phyloP scores from a whole-genome alignment of 2,329 filamentous ascomycete genomes.

The Venturia aucupariae region DNA sequence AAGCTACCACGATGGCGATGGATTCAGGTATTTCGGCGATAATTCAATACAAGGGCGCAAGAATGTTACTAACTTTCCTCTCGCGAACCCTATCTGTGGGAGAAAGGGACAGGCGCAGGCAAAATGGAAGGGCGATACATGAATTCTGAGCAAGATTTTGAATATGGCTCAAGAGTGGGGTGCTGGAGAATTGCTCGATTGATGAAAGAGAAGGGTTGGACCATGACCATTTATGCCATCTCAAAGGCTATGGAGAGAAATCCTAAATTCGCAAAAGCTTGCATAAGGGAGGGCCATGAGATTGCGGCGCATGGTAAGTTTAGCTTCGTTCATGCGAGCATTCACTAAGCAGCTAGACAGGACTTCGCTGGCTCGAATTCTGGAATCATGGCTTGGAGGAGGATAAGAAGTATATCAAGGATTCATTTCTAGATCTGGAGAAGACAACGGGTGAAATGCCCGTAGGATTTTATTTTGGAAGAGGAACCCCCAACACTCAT shows the following conservation, averaged over 20 bases:
- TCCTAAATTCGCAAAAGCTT: conserved; percentile 31
- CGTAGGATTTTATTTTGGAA: conserved; percentile 29
- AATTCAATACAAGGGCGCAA: background rate
- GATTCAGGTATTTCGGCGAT: conserved; percentile 16
- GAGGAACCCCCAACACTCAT: conserved; percentile 24
- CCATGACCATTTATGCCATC: conserved; percentile 41
- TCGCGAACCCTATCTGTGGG: conserved; percentile 28
- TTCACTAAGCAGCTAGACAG: background rate
- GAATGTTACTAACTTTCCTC: background rate
- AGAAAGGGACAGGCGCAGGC: conserved; percentile 31
- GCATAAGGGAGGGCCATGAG: conserved; percentile 33
- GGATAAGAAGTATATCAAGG: conserved; percentile 32
- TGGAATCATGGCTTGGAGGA: conserved; percentile 30
- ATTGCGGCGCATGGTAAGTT: conserved; percentile 31
- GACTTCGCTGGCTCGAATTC: conserved; percentile 34
- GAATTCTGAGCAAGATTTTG: conserved; percentile 42
- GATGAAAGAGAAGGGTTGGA: conserved; percentile 40
- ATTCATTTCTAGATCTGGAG: conserved; percentile 28
- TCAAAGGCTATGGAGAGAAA: conserved; percentile 37
- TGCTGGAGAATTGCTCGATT: conserved; percentile 43
- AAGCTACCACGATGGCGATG: conserved; percentile 26
- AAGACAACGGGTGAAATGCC: conserved; percentile 24
- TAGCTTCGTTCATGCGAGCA: background rate
- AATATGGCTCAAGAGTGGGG: conserved; percentile 42
- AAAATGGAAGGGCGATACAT: conserved; percentile 26